Evolutionary conservation across 306 rosid genomes (phyloP), one percentile per base, ranked within the genome.

Genomic region (Benincasa hispida): DNA sequence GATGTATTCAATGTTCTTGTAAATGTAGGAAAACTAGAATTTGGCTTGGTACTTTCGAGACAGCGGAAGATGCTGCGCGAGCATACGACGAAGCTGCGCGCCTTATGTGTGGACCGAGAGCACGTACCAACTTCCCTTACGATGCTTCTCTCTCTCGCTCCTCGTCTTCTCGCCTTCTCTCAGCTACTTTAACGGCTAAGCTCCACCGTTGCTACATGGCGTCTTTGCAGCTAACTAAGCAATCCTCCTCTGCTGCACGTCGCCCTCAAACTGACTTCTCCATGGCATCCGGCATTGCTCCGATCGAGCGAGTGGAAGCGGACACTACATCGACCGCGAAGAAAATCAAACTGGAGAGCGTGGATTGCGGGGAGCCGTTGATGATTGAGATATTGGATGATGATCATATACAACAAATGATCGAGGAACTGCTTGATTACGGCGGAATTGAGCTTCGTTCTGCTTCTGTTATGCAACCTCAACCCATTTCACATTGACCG

Each of bases 51-150:
- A 94, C 98, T 0, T 94, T 94, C 62, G 98, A 91, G 79, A 94
- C 98, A 0, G 97, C 97, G 0, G 98, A 94, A 19, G 97, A 94
- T 79, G 98, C 98, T 0, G 98, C 98, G 0, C 79, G 89, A 47
- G 98, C 98, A 1, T 94, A 94, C 22, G 98, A 94, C 48, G 98
- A 91, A 77, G 98, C 97, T 12, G 97, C 98, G 1, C 87, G 98
- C 77, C 85, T 94, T 34, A 94, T 94, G 98, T 87, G 97, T 34
- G 97, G 98, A 0, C 85, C 89, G 0, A 94, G 96, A 48, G 93
- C 98, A 1, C 82, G 96, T 47, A 94, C 98, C 17, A 94, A 94
- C 76, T 94, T 91, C 84, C 92, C 97, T 65, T 92, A 85, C 77
- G 89, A 90, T 83, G 97, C 97, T 8, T 87, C 83, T 78, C 83